Base-by-base conservation (phyloP, 805 yeast genomes). In the Phaffomyces thermotolerans region DNA sequence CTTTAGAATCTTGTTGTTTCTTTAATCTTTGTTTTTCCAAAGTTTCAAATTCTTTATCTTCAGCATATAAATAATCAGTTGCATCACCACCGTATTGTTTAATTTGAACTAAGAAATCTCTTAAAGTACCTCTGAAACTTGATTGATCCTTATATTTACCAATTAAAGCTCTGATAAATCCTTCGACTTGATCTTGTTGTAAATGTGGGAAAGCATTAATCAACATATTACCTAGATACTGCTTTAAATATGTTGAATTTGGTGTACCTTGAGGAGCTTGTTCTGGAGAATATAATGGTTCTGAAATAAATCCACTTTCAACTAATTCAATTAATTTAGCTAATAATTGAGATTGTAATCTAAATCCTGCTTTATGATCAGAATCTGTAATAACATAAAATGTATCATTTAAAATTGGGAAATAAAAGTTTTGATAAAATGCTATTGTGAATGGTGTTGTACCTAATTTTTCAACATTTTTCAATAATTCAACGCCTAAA, bases 341-440 rank as follows among this genome's bases (percentile, higher is more conserved):
- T 55, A 93, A 73, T 50, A 95, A 72, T 58, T 84, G 84, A 8
- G 95, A 75, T 68, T 93, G 99, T 53, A 81, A 75, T 49, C 83
- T 78, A 70, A 93, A 93, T 2, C 98, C 98, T 24, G 98, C 87
- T 68, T 93, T 91, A 66, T 93, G 99, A 65, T 93, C 99, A 8
- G 96, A 82, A 63, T 93, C 98, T 3, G 99, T 93, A 45, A 93
- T 73, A 29, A 93, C 98, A 57, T 77, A 85, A 62, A 93, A 93
- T 2, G 95, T 84, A 63, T 93, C 99, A 46, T 93, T 80, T 49
- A 93, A 75, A 46, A 93, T 88, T 41, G 87, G 83, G 73, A 88
- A 84, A 63, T 84, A 90, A 62, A 84, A 93, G 60, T 81, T 88
- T 61, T 83, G 81, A 70, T 86, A 93, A 60, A 93, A 93, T 22